Evolutionary conservation across 306 rosid species (phyloP), one percentile per base, ranked within the genome.

Genomic region (Corylus avellana): DNA sequence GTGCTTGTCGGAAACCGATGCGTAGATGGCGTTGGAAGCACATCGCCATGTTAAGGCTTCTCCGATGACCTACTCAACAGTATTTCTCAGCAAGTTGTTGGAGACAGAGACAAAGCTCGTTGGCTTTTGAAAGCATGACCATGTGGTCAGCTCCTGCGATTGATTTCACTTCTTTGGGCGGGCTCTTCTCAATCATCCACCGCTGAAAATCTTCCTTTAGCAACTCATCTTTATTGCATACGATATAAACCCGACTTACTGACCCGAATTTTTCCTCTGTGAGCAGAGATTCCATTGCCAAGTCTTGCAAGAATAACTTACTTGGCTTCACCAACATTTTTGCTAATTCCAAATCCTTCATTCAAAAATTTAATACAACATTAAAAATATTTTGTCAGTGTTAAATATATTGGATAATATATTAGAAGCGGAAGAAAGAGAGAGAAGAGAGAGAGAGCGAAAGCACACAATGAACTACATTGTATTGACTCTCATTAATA

Each of bases 131-230:
- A 78, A 83, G 42, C 88, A 88, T 81, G 57, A 49, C 39, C 88
- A 81, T 79, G 17, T 88, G 89, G 81, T 85, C 89, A 3, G 91
- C 82, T 13, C 83, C 94, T 4, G 80, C 32, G 50, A 89, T 83
- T 59, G 84, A 85, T 44, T 75, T 27, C 63, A 88, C 91, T 39
- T 78, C 64, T 27, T 75, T 29, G 35, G 85, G 77, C 11, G 75
- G 85, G 6, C 83, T 66, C 71, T 86, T 89, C 54, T 85, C 80
- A 18, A 91, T 81, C 88, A 84, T 84, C 93, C 90, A 89, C 16
- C 62, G 32, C 54, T 91, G 88, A 77, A 10, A 75, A 9, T 70
- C 85, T 29, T 22, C 7, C 0, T 87, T 74, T 61, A 82, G 44
- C 25, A 13, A 22, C 44, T 78, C 12, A 35, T 91, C 93, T 51